Evolutionary conservation across 805 yeast genomes (phyloP).

Genomic region (Teunomyces atbi): DNA sequence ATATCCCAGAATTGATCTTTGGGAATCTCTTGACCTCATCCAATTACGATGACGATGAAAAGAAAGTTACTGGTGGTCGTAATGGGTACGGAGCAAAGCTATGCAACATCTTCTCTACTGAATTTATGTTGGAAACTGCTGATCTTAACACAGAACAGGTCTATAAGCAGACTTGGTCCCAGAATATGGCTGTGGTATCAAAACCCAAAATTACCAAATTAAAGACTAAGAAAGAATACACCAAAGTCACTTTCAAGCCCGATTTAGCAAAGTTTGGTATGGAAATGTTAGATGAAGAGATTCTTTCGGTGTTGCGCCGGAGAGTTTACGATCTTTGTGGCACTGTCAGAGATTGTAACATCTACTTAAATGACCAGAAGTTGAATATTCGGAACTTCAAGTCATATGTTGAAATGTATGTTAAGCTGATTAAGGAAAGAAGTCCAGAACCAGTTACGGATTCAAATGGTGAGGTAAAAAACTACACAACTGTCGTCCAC

Average conservation of each 20-base stretch:
- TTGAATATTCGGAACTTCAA: constrained; percentile 75
- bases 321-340: constrained; percentile 97
- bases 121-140: constrained; percentile 85
- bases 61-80: constrained; percentile 97
- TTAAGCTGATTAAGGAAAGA: constrained; percentile 65
- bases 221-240: constrained; percentile 68
- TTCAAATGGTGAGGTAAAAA: constrained; percentile 30
- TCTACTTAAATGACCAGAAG: constrained; percentile 71
- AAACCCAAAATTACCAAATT: constrained; percentile 68
- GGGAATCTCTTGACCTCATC: constrained; percentile 94
- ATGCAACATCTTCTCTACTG: constrained; percentile 92
- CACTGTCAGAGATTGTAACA: constrained; percentile 78
- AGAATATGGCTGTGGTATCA: constrained; percentile 77
- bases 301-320: constrained; percentile 79
- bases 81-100: constrained; percentile 97
- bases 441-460: constrained; percentile 33
- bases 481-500: constrained; percentile 58
- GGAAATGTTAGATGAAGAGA: constrained; percentile 80
- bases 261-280: constrained; percentile 82
- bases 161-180: constrained; percentile 81
- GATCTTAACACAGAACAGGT: constrained; percentile 61
- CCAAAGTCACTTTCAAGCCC: constrained; percentile 85
- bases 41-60: constrained; percentile 91
- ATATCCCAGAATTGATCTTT: constrained; percentile 93
- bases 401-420: constrained; percentile 84